These are phyloP conservation scores for Tricladium varicosporioides DNA, from an alignment of 2,329 filamentous ascomycete genomes.

Conservation along the genomic window DNA sequence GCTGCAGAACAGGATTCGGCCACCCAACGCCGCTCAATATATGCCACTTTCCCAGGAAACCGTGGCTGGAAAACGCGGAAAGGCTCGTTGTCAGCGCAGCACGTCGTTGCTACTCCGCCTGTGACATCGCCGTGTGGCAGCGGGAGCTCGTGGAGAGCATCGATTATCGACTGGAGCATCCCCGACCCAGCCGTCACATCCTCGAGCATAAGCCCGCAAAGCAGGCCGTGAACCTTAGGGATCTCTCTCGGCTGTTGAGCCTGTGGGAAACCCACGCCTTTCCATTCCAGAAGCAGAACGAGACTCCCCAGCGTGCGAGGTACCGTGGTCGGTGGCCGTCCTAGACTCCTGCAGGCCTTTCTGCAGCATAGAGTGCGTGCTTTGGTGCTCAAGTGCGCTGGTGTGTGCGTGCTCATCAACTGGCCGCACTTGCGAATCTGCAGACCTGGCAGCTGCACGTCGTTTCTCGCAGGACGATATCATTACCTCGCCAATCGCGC, in stretches of 20 bases:
- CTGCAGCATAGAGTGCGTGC: background rate
- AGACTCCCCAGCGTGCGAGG: background rate
- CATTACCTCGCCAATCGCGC: slow-evolving; percentile 14
- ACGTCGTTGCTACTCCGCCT: background rate
- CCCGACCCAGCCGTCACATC: background rate
- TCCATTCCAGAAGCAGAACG: background rate
- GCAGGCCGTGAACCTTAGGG: too few relatives aligned
- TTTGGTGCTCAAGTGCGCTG: background rate
- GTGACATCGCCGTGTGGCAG: background rate
- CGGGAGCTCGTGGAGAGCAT: background rate
- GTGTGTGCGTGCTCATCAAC: background rate
- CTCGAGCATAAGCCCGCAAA: background rate
- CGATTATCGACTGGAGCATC: background rate
- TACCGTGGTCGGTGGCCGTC: background rate
- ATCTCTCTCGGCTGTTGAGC: background rate
- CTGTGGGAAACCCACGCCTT: background rate
- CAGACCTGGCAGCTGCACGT: background rate
- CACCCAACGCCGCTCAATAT: slow-evolving; percentile 4
- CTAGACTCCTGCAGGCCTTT: background rate
- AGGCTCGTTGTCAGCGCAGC: slow-evolving; percentile 6
- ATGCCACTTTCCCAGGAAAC: slow-evolving; percentile 2
- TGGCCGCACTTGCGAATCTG: background rate
- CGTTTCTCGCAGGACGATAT: background rate
- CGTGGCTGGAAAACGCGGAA: slow-evolving; percentile 4
- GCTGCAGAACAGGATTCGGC: slow-evolving; percentile 5